Evolutionary conservation across 192 early-diverging fungal genomes (phyloP), one percentile per base, ranked within the genome.

Genomic region (Coemansia asiatica): DNA sequence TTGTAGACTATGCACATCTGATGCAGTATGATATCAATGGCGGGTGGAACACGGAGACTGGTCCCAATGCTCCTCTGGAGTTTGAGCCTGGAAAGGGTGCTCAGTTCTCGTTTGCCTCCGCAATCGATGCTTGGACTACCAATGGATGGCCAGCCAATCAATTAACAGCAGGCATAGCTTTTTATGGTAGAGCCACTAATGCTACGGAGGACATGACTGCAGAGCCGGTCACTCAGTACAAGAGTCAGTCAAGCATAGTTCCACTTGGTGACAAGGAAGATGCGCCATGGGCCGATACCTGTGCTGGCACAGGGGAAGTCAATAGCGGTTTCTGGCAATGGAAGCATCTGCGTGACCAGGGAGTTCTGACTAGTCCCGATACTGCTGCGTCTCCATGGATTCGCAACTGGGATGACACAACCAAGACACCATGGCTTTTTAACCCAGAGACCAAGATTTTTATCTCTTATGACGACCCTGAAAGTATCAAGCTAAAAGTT

Each of bases 391-490:
- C 76, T 2, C 84, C 83, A 1, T 93, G 88, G 89, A 51, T 84
- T 2, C 82, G 85, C 27, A 68, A 82, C 51, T 88, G 84, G 78
- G 88, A 90, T 35, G 27, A 68, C 8, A 69, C 54, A 6, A 81
- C 82, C 6, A 63, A 82, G 55, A 89, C 90, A 1, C 90, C 91
- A 15, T 90, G 90, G 88, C 28, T 91, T 23, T 93, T 84, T 69
- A 89, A 88, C 51, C 78, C 81, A 4, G 33, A 33, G 0, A 88
- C 75, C 21, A 86, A 73, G 22, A 68, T 69, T 7, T 88, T 84
- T 63, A 85, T 90, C 55, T 87, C 87, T 2, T 90, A 90, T 51
- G 88, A 90, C 59, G 87, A 90, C 54, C 73, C 82, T 6, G 56
- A 78, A n/a, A 88, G 87, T 12, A 57, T 90, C 48, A 59, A 56